Evolutionary conservation across 441 rosid genomes (phyloP), one percentile per base, ranked within the genome.

Genomic region (Sinapis alba): DNA sequence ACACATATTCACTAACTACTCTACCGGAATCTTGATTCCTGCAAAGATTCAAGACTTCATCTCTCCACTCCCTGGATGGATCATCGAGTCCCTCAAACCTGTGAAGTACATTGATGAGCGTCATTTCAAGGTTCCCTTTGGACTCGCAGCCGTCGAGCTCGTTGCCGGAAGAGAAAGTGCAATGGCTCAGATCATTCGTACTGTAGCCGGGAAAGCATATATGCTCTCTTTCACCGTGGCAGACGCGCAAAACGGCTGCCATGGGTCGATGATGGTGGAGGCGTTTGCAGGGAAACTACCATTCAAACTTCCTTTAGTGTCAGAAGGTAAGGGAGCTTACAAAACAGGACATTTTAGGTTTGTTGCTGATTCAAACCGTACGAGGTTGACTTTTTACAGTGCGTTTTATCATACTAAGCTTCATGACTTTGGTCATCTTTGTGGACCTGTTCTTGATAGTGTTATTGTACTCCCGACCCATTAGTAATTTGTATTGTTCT

Each of bases 161-260:
- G 86, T 88, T 0, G 89, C 89, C 0, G 92, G 92, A 32, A 85
- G 86, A 72, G 92, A 88, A 66, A 88, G 89, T 18, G 87, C 90
- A 7, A 82, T 88, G 0, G 87, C 90, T 19, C 92, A 86, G 79
- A 60, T 85, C 75, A 84, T 86, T 18, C 77, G 84, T 34, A 86
- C 90, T 1, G 67, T 54, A 1, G 38, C 76, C 1, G 36, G 78
- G 3, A 82, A 81, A 54, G 15, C n/a, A 16, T 88, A 88, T 67
- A 77, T 23, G 2, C 79, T 88, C 51, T 65, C 84, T 3, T 85
- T 85, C 75, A 66, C 78, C 7, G 41, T 86, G 0, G 92, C 86
- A 4, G 90, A 88, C 15, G 87, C 90, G 43, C 73, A 77, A 63
- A 88, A 86, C 27, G 88, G 73, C 1, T 88, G 92, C 65, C 84